Conservation (phyloP, 2,329 filamentous ascomycete species). For the Fusarium sp. region DNA sequence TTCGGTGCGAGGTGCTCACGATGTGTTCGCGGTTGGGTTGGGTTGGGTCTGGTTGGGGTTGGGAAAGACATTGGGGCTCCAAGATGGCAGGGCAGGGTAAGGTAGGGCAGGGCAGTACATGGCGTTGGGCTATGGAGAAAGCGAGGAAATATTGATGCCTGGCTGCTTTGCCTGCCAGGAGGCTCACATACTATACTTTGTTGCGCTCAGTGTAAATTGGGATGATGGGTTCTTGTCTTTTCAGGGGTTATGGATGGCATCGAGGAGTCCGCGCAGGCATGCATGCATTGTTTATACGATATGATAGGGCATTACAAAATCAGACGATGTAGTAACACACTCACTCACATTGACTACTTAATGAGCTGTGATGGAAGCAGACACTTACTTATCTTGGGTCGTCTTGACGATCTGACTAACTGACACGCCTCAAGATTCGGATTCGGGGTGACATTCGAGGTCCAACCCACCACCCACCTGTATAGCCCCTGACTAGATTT, state of each 20-base stretch:
- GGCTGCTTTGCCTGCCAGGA: slow-evolving; percentile 2
- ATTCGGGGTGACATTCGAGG: slow-evolving; percentile 68
- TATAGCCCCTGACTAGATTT: slow-evolving; percentile 54
- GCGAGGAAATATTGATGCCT: slow-evolving; percentile 17
- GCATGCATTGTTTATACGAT: slow-evolving; percentile 32
- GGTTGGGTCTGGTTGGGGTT: slow-evolving; percentile 17
- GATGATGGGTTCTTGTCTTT: slow-evolving; percentile 15
- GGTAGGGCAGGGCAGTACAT: slow-evolving; percentile 6
- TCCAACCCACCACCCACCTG: slow-evolving; percentile 72
- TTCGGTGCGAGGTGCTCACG: slow-evolving; percentile 5
- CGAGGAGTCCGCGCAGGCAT: slow-evolving; percentile 21
- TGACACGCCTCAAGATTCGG: slow-evolving; percentile 54
- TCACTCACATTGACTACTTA: neutral
- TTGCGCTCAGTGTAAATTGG: slow-evolving; percentile 13
- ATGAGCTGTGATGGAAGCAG: neutral
- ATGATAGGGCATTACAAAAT: slow-evolving; percentile 28
- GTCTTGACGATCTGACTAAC: neutral
- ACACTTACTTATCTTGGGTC: neutral
- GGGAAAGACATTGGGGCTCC: slow-evolving; percentile 23
- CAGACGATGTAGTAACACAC: slow-evolving; percentile 17
- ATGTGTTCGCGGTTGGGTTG: slow-evolving; percentile 15
- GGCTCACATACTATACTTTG: slow-evolving; percentile 10
- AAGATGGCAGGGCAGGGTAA: slow-evolving; percentile 4
- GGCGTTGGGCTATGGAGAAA: slow-evolving; percentile 40
- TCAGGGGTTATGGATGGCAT: slow-evolving; percentile 19